These are phyloP conservation scores for Macrocybe gigantea DNA, from an alignment of 768 basidiomycete genomes.

Conservation along the genomic window DNA sequence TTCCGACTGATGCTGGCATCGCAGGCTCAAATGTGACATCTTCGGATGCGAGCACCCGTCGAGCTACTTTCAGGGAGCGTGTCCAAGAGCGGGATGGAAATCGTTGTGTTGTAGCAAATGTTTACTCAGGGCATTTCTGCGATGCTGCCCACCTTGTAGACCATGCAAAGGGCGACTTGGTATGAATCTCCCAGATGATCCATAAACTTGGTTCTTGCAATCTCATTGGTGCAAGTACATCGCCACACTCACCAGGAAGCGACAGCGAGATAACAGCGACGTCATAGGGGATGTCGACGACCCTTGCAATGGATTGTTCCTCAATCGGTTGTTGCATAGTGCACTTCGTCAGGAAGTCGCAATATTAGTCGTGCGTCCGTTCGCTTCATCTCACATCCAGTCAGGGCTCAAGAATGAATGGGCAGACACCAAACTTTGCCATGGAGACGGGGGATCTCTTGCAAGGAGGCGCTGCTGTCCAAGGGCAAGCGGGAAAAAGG, in stretches of 20 bases:
- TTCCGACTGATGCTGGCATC: conserved; percentile 11
- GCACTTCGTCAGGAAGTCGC: conserved; percentile 9
- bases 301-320: conserved; percentile 12
- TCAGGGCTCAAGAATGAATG: not conserved
- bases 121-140: conserved; percentile 1
- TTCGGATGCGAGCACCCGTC: conserved; percentile 8
- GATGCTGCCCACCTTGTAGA: conserved; percentile 14
- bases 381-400: not conserved
- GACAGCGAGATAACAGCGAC: conserved; percentile 9
- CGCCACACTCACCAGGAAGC: conserved; percentile 6
- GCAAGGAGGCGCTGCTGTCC: conserved; percentile 2
- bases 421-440: conserved; percentile 13
- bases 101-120: conserved; percentile 8
- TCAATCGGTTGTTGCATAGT: conserved; percentile 6
- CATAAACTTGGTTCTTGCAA: conserved; percentile 5
- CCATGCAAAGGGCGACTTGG: conserved; percentile 12
- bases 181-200: conserved; percentile 7
- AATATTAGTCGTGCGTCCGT: conserved; percentile 11
- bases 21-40: conserved; percentile 10
- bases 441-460: conserved; percentile 9
- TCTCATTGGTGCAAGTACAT: conserved; percentile 12
- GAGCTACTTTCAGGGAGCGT: conserved; percentile 5
- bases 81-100: conserved; percentile 11
- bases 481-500: conserved; percentile 5
- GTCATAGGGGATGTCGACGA: conserved; percentile 9